These are phyloP conservation scores for Xylaria sp. DNA, from an alignment of 2,329 filamentous ascomycete genomes.

Conservation along the genomic window DNA sequence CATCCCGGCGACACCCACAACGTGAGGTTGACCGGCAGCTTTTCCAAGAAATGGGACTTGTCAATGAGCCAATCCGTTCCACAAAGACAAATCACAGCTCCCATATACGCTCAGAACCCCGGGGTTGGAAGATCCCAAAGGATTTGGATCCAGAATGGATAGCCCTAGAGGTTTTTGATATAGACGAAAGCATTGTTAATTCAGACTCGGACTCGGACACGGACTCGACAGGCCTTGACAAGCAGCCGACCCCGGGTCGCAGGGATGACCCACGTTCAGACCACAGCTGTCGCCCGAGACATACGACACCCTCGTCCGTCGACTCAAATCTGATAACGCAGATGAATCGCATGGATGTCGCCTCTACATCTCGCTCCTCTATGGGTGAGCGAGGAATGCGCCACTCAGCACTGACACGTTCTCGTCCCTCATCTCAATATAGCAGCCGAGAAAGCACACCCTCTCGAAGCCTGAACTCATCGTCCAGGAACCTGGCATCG, in stretches of 20 bases:
- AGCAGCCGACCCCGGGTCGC: slow-evolving; percentile 11
- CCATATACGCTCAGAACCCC: slow-evolving; percentile 1
- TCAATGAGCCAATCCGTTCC: slow-evolving; percentile 1
- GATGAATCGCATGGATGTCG: slow-evolving; percentile 42
- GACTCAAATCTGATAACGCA: slow-evolving; percentile 31
- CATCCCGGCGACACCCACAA: slow-evolving; percentile 34
- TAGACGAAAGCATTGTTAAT: slow-evolving; percentile 41
- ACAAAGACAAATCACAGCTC: background rate
- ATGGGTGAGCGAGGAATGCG: slow-evolving; percentile 18
- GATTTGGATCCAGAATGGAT: slow-evolving; percentile 88
- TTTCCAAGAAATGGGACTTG: slow-evolving; percentile 32
- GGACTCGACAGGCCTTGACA: slow-evolving; percentile 14
- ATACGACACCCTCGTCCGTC: slow-evolving; percentile 20
- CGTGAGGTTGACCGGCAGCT: slow-evolving; percentile 45
- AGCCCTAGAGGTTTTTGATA: slow-evolving; percentile 77
- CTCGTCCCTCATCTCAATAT: background rate
- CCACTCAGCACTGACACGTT: background rate
- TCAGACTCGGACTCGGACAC: slow-evolving; percentile 32
- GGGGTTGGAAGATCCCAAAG: slow-evolving; percentile 57
- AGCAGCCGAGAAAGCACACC: background rate
- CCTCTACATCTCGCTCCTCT: slow-evolving; percentile 23
- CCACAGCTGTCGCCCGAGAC: slow-evolving; percentile 14
- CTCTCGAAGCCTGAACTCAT: background rate
- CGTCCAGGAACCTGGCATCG: slow-evolving; percentile 5
- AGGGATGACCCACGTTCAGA: slow-evolving; percentile 5